These are phyloP conservation scores for Penstemon eatonii DNA, from an alignment of 257 asterid species.

Conservation along the genomic window DNA sequence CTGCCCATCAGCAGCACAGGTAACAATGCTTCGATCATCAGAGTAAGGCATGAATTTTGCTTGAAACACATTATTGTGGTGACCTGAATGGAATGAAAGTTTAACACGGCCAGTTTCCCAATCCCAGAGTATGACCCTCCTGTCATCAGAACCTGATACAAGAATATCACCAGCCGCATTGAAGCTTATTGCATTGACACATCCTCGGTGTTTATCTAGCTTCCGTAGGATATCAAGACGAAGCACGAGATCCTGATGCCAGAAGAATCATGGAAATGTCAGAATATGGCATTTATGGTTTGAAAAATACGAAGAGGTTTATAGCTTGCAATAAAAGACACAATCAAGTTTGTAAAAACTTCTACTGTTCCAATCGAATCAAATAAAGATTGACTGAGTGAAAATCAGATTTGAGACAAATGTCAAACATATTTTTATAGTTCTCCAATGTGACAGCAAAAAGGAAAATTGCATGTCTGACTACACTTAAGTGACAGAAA, in stretches of 20 bases:
- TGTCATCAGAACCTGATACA: conserved; percentile 89
- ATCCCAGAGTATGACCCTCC: conserved; percentile 82
- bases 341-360: not conserved
- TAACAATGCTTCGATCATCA: conserved; percentile 80
- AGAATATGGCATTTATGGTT: conserved; percentile 1
- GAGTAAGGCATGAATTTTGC: conserved; percentile 88
- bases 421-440: not conserved
- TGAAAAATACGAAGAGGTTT: not conserved
- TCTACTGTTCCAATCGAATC: not conserved
- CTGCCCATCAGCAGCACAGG: conserved; percentile 98
- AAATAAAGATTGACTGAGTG: not conserved
- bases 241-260: conserved; percentile 74
- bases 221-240: conserved; percentile 69
- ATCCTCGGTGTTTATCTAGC: conserved; percentile 79
- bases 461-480: not conserved
- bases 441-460: not conserved
- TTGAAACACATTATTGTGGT: conserved; percentile 78
- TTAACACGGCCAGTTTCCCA: conserved; percentile 76
- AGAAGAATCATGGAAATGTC: conserved; percentile 17
- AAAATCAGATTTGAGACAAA: not conserved
- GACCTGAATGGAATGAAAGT: conserved; percentile 76
- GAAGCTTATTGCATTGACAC: conserved; percentile 87
- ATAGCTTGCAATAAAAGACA: not conserved
- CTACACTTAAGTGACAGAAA: conserved; percentile 7
- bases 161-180: conserved; percentile 70